A percentile compares a stretch with the other conserved stretches of the same genome.
phyloP scores from a whole-genome alignment of 1,139 yeast species.

The Meyerozyma sp. region DNA sequence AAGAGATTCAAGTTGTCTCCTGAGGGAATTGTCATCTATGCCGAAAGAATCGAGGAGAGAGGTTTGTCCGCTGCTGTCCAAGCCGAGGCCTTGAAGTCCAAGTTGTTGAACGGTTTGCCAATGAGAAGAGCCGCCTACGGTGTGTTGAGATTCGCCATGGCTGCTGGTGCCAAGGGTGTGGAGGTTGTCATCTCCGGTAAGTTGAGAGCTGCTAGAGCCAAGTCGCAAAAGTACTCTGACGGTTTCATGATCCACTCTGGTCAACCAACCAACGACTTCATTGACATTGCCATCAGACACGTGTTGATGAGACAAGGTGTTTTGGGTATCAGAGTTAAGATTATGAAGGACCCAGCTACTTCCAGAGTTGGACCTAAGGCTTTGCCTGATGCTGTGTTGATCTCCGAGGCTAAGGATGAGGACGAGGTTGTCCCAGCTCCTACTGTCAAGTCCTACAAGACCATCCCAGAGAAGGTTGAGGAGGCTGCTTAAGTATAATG shows the following conservation, averaged over 20 bases:
- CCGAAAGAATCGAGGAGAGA: conserved; percentile 99
- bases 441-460: conserved; percentile 69
- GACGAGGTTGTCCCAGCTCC: conserved; percentile 77
- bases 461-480: conserved; percentile 19
- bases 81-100: conserved; percentile 98
- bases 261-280: conserved; percentile 99
- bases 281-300: conserved; percentile 99
- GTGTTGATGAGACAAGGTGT: conserved; percentile 99
- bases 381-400: conserved; percentile 94
- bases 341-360: conserved; percentile 97
- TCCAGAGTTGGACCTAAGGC: conserved; percentile 86
- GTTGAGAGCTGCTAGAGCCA: conserved; percentile 99
- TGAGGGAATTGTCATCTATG: conserved; percentile 92
- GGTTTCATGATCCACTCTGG: conserved; percentile 99
- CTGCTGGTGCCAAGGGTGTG: conserved; percentile 99
- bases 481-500: conserved; percentile 24
- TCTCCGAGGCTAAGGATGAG: conserved; percentile 97
- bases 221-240: conserved; percentile 99
- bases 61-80: conserved; percentile 99
- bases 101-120: conserved; percentile 97
- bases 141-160: conserved; percentile 99
- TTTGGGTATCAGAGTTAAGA: conserved; percentile 98
- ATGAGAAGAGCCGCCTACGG: conserved; percentile 99
- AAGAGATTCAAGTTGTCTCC: conserved; percentile 98
- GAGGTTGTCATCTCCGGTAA: conserved; percentile 99